phyloP scores from a whole-genome alignment of 768 basidiomycete genomes.

The Phylloporus sp. region DNA sequence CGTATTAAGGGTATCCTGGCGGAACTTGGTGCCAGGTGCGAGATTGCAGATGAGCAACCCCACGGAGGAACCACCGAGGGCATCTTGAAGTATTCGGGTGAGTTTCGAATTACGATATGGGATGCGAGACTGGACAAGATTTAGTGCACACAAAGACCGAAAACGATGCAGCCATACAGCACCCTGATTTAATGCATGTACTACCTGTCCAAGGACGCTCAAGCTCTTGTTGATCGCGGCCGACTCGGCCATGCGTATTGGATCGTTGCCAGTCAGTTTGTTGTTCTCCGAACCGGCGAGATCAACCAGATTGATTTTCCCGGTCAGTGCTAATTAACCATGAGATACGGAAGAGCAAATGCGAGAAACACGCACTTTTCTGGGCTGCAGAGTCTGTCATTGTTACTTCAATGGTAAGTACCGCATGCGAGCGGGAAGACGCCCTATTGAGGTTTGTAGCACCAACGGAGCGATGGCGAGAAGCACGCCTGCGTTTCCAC shows the following conservation, averaged over 20 bases:
- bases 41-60: conserved; percentile 84
- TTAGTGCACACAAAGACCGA: conserved; percentile 8
- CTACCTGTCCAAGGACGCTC: conserved; percentile 82
- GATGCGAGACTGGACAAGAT: conserved; percentile 53
- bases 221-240: conserved; percentile 87
- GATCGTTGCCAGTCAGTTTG: conserved; percentile 84
- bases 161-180: conserved; percentile 38
- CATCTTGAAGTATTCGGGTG: conserved; percentile 85
- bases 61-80: conserved; percentile 75
- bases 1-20: conserved; percentile 86
- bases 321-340: conserved; percentile 47
- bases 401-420: conserved; percentile 68
- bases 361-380: conserved; percentile 40
- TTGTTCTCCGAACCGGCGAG: conserved; percentile 91
- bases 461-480: conserved; percentile 77
- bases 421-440: conserved; percentile 86
- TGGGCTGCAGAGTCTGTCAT: conserved; percentile 50
- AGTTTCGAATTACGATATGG: conserved; percentile 90
- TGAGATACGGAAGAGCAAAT: neutral
- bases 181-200: conserved; percentile 74
- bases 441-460: conserved; percentile 79
- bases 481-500: conserved; percentile 48
- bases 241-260: conserved; percentile 83
- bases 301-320: conserved; percentile 84
- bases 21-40: conserved; percentile 75